phyloP scores from a whole-genome alignment of 768 basidiomycete genomes.

The Kwoniella bestiolae region DNA sequence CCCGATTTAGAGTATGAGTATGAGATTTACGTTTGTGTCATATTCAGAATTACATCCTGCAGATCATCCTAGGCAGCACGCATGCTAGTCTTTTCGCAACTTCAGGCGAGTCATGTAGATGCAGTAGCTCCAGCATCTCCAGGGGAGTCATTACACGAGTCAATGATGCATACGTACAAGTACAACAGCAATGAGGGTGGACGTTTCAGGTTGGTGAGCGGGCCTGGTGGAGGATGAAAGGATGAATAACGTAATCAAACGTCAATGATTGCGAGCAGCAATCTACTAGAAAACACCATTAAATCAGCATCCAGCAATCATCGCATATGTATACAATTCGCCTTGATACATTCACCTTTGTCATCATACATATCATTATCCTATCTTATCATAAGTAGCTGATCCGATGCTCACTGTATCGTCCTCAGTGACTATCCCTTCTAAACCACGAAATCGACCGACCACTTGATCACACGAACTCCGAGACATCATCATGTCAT shows the following conservation, averaged over 20 bases:
- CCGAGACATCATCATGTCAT: neutral
- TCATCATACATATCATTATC: neutral
- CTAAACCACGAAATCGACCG: neutral
- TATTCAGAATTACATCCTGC: too few species aligned
- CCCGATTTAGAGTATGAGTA: too few species aligned
- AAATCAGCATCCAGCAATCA: neutral
- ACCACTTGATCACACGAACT: neutral
- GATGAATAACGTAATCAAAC: neutral
- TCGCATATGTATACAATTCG: neutral
- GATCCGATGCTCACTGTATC: neutral
- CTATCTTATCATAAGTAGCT: neutral
- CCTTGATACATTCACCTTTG: neutral
- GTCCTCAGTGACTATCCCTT: neutral
- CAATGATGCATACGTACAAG: too few species aligned
- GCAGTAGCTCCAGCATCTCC: too few species aligned
- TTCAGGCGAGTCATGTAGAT: too few species aligned
- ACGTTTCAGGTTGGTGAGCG: neutral
- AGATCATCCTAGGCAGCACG: too few species aligned
- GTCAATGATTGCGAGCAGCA: neutral
- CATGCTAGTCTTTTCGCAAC: too few species aligned
- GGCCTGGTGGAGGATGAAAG: neutral
- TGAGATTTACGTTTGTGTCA: too few species aligned
- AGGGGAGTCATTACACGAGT: too few species aligned
- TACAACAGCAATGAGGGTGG: neutral
- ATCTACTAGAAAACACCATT: neutral